phyloP scores from a whole-genome alignment of 345 rosid genomes.

The Syzygium aqueum region DNA sequence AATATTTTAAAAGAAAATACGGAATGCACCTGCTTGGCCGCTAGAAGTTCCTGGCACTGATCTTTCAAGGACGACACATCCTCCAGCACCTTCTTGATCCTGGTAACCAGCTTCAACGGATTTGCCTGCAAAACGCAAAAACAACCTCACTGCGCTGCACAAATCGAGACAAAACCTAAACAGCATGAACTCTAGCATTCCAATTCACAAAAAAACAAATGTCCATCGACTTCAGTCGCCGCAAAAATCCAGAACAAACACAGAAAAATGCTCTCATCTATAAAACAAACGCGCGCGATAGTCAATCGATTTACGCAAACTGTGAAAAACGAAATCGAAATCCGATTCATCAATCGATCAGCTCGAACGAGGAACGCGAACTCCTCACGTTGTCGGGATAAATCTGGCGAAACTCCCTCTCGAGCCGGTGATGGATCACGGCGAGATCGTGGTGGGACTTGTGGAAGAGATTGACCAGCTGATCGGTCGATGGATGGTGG shows the following conservation, averaged over 20 bases:
- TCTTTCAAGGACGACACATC: constrained; percentile 52
- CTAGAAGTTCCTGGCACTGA: constrained; percentile 75
- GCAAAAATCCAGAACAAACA: neutral
- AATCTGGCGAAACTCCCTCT: constrained; percentile 62
- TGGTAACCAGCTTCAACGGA: constrained; percentile 65
- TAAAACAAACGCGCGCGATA: neutral
- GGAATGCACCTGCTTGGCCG: constrained; percentile 69
- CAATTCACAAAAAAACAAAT: no score
- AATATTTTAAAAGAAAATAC: neutral
- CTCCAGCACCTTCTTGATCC: constrained; percentile 72
- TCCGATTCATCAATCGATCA: neutral
- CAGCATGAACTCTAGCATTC: neutral
- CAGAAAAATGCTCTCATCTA: neutral
- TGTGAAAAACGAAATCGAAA: neutral
- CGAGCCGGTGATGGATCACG: constrained; percentile 58
- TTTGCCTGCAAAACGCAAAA: constrained; percentile 41
- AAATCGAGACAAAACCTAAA: neutral
- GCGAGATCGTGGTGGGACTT: constrained; percentile 67
- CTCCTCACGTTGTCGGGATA: constrained; percentile 66
- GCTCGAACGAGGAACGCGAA: neutral
- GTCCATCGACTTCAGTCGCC: neutral
- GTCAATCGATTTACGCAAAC: neutral
- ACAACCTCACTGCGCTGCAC: no score
- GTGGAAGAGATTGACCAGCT: constrained; percentile 46
- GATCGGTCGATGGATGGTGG: constrained; percentile 1